Evolutionary conservation across 805 yeast genomes (phyloP).

Genomic region (Kodamaea fukazawae): DNA sequence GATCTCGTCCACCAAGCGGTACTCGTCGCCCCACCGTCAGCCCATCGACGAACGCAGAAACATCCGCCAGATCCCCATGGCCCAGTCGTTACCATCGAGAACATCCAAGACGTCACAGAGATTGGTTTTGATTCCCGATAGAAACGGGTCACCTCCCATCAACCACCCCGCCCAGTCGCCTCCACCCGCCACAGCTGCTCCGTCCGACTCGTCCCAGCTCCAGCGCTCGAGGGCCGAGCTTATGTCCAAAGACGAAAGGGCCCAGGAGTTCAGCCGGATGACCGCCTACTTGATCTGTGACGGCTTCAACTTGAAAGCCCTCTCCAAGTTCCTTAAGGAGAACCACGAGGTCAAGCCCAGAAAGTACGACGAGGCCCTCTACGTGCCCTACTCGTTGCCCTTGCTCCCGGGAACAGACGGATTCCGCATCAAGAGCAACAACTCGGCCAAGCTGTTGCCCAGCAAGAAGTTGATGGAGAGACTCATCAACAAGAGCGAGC

Average conservation of each 20-base stretch:
- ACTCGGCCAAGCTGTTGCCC: constrained; percentile 42
- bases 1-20: constrained; percentile 14
- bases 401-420: constrained; percentile 81
- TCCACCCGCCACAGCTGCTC: constrained; percentile 7
- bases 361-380: constrained; percentile 87
- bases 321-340: constrained; percentile 60
- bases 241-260: constrained; percentile 57
- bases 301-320: constrained; percentile 62
- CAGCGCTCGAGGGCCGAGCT: constrained; percentile 51
- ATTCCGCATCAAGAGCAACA: constrained; percentile 69
- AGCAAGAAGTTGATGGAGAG: constrained; percentile 63
- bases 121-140: constrained; percentile 80
- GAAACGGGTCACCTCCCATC: constrained; percentile 17
- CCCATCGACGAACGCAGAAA: constrained; percentile 23
- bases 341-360: constrained; percentile 85
- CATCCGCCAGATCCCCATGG: constrained; percentile 49
- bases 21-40: constrained; percentile 12
- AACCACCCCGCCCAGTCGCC: constrained; percentile 6
- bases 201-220: constrained; percentile 24
- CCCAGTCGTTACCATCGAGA: constrained; percentile 62
- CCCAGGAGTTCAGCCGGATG: constrained; percentile 71
- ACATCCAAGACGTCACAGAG: constrained; percentile 85
- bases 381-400: constrained; percentile 86
- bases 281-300: constrained; percentile 92
- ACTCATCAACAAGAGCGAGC: constrained; percentile 76